phyloP scores from a whole-genome alignment of 176 grass and related monocot species.

The Oryza meyeriana region DNA sequence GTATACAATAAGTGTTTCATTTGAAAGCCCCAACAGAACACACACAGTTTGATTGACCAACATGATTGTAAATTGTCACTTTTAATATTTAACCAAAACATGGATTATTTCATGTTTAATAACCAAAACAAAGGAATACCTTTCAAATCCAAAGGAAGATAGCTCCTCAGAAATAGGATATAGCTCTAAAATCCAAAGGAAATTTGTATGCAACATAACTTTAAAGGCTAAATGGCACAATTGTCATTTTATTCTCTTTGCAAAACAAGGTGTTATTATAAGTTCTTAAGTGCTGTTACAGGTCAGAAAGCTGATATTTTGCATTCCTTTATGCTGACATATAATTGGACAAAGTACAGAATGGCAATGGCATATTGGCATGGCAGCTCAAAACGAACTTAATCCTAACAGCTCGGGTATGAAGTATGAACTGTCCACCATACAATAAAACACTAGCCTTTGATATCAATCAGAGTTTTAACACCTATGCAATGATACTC shows the following conservation, averaged over 20 bases:
- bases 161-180: not conserved
- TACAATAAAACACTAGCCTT: not conserved
- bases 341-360: not conserved
- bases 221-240: not conserved
- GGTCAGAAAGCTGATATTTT: not conserved
- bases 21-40: not conserved
- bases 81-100: not conserved
- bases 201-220: not conserved
- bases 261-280: not conserved
- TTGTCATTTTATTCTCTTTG: not conserved
- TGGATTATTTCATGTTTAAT: not conserved
- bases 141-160: not conserved
- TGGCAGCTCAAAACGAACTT: not conserved
- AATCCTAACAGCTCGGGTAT: not conserved
- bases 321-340: not conserved
- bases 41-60: not conserved
- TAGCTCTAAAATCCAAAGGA: not conserved
- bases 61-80: not conserved
- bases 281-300: not conserved
- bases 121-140: not conserved
- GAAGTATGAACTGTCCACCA: not conserved
- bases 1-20: not conserved
- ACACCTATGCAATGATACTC: not conserved
- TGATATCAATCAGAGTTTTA: not conserved
- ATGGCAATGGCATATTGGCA: not conserved